Evolutionary conservation across 805 yeast genomes (phyloP), one percentile per base, ranked within the genome.

Genomic region (Hanseniaspora guilliermondii): DNA sequence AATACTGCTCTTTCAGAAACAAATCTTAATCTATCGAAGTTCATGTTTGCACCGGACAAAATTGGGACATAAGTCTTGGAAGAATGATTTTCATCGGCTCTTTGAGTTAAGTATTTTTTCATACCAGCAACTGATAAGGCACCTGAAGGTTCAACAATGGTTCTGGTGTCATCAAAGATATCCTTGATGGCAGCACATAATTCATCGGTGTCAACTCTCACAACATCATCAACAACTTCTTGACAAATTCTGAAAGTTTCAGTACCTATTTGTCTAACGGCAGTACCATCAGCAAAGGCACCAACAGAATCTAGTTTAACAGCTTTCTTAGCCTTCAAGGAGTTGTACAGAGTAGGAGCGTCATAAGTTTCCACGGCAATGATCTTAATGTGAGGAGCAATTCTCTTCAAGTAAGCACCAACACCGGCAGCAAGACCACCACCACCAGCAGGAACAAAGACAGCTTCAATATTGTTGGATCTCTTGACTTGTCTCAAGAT

Each of bases 211-310:
- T 78, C 76, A 5, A 88, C 96, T 27, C 77, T 73, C 5, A 89
- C 82, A 41, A 89, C 82, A 59, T 87, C 97, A 67, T 93, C 98
- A n/a, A 94, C 86, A 56, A 77, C 76, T 47, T 84, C 79, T 60
- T 76, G 71, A 60, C 88, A 80, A 11, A 91, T 76, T 62, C 93
- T 76, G 74, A 87, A 93, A 12, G 96, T 85, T 69, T 94, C 98
- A 57, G 82, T 85, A 57, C 99, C 99, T 22, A 87, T 74, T 25
- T 82, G 67, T 64, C 82, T 85, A 42, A 93, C 99, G 9, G 98
- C 97, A 11, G 99, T 87, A 66, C 99, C 99, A 68, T 93, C 99
- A 22, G 98, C 98, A 70, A 93, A 93, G 8, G 85, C 73, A n/a
- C 99, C 99, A 3, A 89, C 97, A n/a, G 75, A 71, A 24, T 73